A percentile compares a stretch with the other conserved stretches of the same genome.
Evolutionary conservation across 1,284 basidiomycete genomes (phyloP).

Genomic region (Sphaerobolus stellatus): DNA sequence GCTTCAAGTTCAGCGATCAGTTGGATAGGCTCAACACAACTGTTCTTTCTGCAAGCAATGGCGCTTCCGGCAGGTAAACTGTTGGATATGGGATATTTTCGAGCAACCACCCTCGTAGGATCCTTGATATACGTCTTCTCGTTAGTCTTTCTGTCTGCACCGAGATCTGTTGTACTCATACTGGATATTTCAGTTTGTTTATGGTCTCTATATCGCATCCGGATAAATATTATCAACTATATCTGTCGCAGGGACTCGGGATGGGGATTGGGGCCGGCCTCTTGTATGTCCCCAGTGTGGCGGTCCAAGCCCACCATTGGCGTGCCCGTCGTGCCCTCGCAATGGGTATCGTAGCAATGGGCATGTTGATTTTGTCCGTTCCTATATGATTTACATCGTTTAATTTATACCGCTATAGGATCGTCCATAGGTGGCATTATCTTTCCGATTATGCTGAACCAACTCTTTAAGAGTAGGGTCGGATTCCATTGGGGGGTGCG

Average conservation of each 20-base stretch:
- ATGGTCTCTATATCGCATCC: conserved; percentile 16
- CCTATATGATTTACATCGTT: background rate
- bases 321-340: conserved; percentile 42
- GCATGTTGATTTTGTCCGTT: conserved; percentile 14
- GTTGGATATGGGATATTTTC: conserved; percentile 20
- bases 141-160: background rate
- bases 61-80: conserved; percentile 17
- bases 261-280: conserved; percentile 44
- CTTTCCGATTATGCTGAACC: conserved; percentile 53
- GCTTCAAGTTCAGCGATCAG: conserved; percentile 17
- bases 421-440: conserved; percentile 40
- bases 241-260: conserved; percentile 36
- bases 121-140: conserved; percentile 24
- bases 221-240: conserved; percentile 16
- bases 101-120: conserved; percentile 11
- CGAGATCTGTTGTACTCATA: background rate
- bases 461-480: conserved; percentile 37
- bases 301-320: conserved; percentile 47
- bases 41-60: conserved; percentile 17
- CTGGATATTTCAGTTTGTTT: conserved; percentile 8
- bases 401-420: background rate
- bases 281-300: conserved; percentile 42
- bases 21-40: conserved; percentile 24
- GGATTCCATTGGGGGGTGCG: conserved; percentile 45
- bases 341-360: conserved; percentile 44